phyloP scores from a whole-genome alignment of 345 rosid species.

The Syzygium jambos region DNA sequence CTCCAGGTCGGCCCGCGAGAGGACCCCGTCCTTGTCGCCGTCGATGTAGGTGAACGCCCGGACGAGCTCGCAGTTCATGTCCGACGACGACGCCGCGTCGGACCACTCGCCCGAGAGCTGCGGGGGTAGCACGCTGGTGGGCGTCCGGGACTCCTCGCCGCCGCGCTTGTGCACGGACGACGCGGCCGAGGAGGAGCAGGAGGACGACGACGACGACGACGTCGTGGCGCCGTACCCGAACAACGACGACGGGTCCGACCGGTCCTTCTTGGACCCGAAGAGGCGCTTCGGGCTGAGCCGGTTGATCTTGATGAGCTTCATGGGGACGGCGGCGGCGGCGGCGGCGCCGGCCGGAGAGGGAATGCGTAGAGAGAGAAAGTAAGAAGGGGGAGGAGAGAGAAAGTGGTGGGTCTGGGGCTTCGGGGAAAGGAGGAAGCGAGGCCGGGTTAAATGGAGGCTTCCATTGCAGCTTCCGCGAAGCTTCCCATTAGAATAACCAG shows the following conservation, averaged over 20 bases:
- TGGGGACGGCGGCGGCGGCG: neutral
- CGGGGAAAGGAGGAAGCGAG: constrained; percentile 11
- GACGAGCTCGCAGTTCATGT: constrained; percentile 20
- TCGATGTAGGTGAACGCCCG: constrained; percentile 48
- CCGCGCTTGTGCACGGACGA: constrained; percentile 15
- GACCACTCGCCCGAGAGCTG: constrained; percentile 44
- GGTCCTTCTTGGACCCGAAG: constrained; percentile 38
- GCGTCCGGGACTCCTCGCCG: constrained; percentile 27
- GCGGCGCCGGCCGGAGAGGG: constrained; percentile 7
- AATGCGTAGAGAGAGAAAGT: neutral
- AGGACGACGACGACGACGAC: constrained; percentile 22
- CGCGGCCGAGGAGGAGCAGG: constrained; percentile 35
- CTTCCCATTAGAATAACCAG: constrained; percentile 23
- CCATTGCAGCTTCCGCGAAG: constrained; percentile 64
- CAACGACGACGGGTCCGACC: constrained; percentile 43
- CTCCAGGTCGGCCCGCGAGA: constrained; percentile 52
- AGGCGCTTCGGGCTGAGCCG: constrained; percentile 61
- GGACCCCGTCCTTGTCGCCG: constrained; percentile 39
- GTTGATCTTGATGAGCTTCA: constrained; percentile 9
- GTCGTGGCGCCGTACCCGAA: constrained; percentile 27
- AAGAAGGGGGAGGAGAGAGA: neutral
- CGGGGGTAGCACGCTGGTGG: constrained; percentile 55
- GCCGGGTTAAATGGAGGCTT: constrained; percentile 34
- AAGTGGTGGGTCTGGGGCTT: neutral
- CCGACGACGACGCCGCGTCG: constrained; percentile 3